Conservation (phyloP, 1,284 basidiomycete genomes). For the Singerocomus inundabilis region DNA sequence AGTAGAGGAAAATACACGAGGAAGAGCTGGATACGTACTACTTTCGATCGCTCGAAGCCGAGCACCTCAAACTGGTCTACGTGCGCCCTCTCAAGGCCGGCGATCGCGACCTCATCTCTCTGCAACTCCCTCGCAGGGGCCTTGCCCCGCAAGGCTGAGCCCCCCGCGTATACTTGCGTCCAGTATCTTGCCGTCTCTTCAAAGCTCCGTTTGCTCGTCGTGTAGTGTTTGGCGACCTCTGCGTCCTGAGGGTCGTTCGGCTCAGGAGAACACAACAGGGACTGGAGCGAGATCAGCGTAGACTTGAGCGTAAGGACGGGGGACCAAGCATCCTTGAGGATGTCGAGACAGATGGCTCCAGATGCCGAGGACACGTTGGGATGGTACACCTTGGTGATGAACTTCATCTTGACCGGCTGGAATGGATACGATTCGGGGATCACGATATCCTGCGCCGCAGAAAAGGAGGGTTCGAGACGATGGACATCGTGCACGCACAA, state of each 20-base stretch:
- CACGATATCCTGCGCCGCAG: constrained; percentile 74
- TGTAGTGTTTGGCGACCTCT: constrained; percentile 96
- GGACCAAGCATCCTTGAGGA: constrained; percentile 90
- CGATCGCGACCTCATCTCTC: constrained; percentile 69
- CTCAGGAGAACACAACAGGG: constrained; percentile 93
- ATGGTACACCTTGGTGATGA: constrained; percentile 95
- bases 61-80: constrained; percentile 72
- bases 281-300: constrained; percentile 94
- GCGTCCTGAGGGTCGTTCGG: constrained; percentile 98
- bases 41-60: constrained; percentile 73
- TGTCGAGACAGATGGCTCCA: constrained; percentile 88
- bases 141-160: constrained; percentile 50
- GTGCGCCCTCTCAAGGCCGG: constrained; percentile 69
- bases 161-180: constrained; percentile 87
- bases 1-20: not conserved
- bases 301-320: constrained; percentile 95
- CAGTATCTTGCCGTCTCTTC: constrained; percentile 94
- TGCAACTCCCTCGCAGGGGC: constrained; percentile 28
- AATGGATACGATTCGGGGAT: constrained; percentile 96
- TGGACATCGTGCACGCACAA: not conserved
- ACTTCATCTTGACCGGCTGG: constrained; percentile 98
- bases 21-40: constrained; percentile 54
- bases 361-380: constrained; percentile 95
- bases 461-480: no score
- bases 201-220: constrained; percentile 83